Percentiles rank a stretch among this genome's conserved stretches.
phyloP scores from a whole-genome alignment of 768 basidiomycete species.

The Pleurotus citrinopileatus region DNA sequence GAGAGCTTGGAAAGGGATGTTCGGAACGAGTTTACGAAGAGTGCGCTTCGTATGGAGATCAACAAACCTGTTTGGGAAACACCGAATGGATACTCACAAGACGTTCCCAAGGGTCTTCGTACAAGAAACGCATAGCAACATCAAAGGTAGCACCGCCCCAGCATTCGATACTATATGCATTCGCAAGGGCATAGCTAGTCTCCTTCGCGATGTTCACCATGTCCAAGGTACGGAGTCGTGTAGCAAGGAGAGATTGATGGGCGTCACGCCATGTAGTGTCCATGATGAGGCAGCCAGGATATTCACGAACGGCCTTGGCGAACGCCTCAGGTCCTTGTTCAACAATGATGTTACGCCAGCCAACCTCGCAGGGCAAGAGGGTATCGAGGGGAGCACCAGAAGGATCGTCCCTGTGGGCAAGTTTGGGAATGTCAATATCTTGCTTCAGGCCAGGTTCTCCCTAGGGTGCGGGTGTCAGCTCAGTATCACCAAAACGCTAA shows the following conservation, averaged over 20 bases:
- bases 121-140: slow-evolving; percentile 98
- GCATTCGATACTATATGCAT: slow-evolving; percentile 96
- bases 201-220: slow-evolving; percentile 99
- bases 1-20: slow-evolving; percentile 97
- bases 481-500: neutral
- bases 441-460: slow-evolving; percentile 94
- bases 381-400: slow-evolving; percentile 75
- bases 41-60: slow-evolving; percentile 56
- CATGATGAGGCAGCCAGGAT: slow-evolving; percentile 95
- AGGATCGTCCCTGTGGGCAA: slow-evolving; percentile 77
- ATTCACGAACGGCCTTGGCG: slow-evolving; percentile 95
- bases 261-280: slow-evolving; percentile 99
- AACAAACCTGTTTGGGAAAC: neutral
- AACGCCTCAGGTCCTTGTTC: slow-evolving; percentile 98
- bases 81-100: slow-evolving; percentile 49
- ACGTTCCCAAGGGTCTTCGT: slow-evolving; percentile 99
- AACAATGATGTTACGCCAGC: slow-evolving; percentile 99
- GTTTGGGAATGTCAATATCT: slow-evolving; percentile 79
- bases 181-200: slow-evolving; percentile 91
- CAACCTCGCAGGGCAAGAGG: slow-evolving; percentile 76
- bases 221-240: slow-evolving; percentile 91
- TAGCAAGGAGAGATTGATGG: slow-evolving; percentile 96
- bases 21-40: slow-evolving; percentile 93
- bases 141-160: slow-evolving; percentile 99
- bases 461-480: slow-evolving; percentile 19